Percentiles rank a stretch among this genome's conserved stretches.
These are phyloP conservation scores for Pythium rishiriense DNA, from an alignment of 352 stramenopile species.

Conservation along the genomic window DNA sequence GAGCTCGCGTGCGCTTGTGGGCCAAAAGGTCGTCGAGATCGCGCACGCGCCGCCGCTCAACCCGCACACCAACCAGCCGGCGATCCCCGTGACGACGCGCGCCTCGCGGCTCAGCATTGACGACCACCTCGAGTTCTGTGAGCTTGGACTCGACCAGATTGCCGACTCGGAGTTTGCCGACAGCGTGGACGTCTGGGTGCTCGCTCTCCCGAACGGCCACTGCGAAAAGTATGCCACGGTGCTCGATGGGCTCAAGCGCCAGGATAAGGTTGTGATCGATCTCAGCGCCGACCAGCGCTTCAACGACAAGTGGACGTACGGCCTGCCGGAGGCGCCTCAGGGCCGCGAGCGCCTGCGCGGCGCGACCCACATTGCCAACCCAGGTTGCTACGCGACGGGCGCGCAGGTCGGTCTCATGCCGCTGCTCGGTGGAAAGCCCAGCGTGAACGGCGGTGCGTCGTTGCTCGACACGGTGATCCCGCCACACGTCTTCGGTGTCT, in stretches of 20 bases:
- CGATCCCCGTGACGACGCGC: constrained; percentile 41
- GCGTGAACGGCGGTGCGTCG: constrained; percentile 35
- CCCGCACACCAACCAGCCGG: constrained; percentile 76
- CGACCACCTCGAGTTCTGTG: constrained; percentile 77
- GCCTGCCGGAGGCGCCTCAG: constrained; percentile 73
- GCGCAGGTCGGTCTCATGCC: constrained; percentile 79
- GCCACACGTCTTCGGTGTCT: constrained; percentile 87
- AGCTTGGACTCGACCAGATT: constrained; percentile 79
- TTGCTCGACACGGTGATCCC: constrained; percentile 66
- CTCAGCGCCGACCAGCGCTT: constrained; percentile 89
- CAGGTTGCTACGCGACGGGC: constrained; percentile 87
- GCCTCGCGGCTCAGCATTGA: constrained; percentile 55
- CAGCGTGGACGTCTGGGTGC: constrained; percentile 84
- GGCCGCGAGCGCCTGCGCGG: constrained; percentile 54
- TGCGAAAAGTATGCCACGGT: constrained; percentile 78
- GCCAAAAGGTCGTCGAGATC: constrained; percentile 77
- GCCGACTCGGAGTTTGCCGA: constrained; percentile 64
- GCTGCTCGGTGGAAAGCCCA: constrained; percentile 67
- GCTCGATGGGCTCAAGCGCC: constrained; percentile 62
- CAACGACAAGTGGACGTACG: constrained; percentile 85
- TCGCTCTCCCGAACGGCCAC: constrained; percentile 87
- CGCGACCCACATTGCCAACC: constrained; percentile 86
- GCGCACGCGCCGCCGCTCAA: constrained; percentile 76
- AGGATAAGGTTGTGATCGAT: constrained; percentile 86
- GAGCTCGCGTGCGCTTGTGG: constrained; percentile 76